These are phyloP conservation scores for Daedalea quercina DNA, from an alignment of 768 basidiomycete species.

Conservation along the genomic window DNA sequence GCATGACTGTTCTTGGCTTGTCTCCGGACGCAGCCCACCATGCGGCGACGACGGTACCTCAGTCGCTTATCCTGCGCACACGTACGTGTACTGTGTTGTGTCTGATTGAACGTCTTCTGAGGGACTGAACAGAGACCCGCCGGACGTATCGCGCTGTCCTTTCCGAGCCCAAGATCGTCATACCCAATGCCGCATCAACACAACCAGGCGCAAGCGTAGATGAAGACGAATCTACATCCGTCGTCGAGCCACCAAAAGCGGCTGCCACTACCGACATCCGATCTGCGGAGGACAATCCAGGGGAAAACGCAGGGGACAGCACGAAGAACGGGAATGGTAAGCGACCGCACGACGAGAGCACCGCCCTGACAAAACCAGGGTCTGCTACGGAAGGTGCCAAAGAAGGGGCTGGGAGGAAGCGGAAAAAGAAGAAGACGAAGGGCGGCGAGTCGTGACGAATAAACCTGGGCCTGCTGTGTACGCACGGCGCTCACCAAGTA, in stretches of 20 bases:
- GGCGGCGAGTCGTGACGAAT: not conserved
- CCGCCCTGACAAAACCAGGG: not conserved
- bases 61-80: slow-evolving; percentile 65
- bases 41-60: slow-evolving; percentile 51
- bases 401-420: slow-evolving; percentile 13
- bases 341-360: slow-evolving; percentile 3
- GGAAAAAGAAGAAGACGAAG: slow-evolving; percentile 15
- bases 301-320: not conserved
- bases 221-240: not conserved
- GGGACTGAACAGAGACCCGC: slow-evolving; percentile 54
- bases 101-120: not conserved
- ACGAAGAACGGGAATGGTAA: slow-evolving; percentile 7
- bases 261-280: not conserved
- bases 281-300: not conserved
- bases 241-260: not conserved
- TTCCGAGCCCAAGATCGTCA: slow-evolving; percentile 64
- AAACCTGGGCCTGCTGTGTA: no score
- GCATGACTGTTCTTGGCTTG: slow-evolving; percentile 61
- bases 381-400: not conserved
- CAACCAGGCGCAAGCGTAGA: not conserved
- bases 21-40: slow-evolving; percentile 64
- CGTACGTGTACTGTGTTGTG: slow-evolving; percentile 38
- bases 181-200: slow-evolving; percentile 29
- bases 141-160: slow-evolving; percentile 75
- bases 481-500: no score